Evolutionary conservation across 345 rosid genomes (phyloP).

Genomic region (Trapa incisa): DNA sequence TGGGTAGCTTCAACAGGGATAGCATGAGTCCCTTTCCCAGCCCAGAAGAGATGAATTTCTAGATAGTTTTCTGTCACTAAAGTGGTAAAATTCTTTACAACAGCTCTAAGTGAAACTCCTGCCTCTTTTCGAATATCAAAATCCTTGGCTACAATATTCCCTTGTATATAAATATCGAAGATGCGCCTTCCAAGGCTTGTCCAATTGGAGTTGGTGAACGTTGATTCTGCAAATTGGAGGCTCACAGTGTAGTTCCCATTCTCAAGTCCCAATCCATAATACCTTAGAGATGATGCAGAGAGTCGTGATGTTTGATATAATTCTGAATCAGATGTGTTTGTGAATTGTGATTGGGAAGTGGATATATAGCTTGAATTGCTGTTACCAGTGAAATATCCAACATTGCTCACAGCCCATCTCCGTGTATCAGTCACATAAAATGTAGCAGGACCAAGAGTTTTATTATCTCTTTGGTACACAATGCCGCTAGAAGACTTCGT

Average conservation of each 20-base stretch:
- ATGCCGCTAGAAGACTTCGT: constrained; percentile 24
- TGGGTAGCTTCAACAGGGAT: constrained; percentile 23
- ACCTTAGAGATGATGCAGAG: constrained; percentile 70
- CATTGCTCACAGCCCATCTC: constrained; percentile 40
- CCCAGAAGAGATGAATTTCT: constrained; percentile 35
- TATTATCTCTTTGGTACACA: constrained; percentile 37
- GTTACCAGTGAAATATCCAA: constrained; percentile 21
- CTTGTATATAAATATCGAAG: constrained; percentile 47
- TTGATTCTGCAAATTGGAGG: constrained; percentile 38
- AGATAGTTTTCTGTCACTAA: constrained; percentile 20
- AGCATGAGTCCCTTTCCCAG: constrained; percentile 35
- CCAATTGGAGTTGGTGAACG: constrained; percentile 17
- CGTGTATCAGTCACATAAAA: constrained; percentile 27
- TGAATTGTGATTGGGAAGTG: constrained; percentile 8
- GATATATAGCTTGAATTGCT: constrained; percentile 10
- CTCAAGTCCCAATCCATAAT: constrained; percentile 73
- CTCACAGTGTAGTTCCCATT: constrained; percentile 56
- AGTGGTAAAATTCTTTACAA: constrained; percentile 13
- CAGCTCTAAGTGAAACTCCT: constrained; percentile 15
- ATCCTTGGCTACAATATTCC: constrained; percentile 34
- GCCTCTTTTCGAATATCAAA: constrained; percentile 34
- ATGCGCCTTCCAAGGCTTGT: constrained; percentile 37
- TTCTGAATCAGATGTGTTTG: constrained; percentile 20
- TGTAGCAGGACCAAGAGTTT: constrained; percentile 48
- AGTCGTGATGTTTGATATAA: constrained; percentile 41